A percentile compares a stretch with the other conserved stretches of the same genome.
Conservation (phyloP, 1,284 basidiomycete species). For the Malassezia yamatoensis region DNA sequence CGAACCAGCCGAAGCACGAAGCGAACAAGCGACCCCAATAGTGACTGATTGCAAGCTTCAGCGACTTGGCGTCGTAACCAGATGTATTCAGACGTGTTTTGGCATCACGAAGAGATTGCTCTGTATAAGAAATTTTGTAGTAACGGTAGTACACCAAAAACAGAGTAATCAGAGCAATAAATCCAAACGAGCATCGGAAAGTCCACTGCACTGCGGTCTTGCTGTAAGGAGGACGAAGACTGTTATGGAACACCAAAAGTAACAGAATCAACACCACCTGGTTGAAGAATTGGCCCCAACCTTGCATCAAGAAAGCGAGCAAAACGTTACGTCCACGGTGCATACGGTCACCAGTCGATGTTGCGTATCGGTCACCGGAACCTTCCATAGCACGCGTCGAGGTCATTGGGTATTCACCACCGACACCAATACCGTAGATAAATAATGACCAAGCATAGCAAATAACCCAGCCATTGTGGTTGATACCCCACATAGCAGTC, state of each 20-base stretch:
- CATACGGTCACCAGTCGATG: slow-evolving; percentile 52
- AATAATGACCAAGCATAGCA: slow-evolving; percentile 52
- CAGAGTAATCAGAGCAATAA: slow-evolving; percentile 52
- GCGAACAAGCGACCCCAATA: slow-evolving; percentile 53
- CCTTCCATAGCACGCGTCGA: slow-evolving; percentile 53
- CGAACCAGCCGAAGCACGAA: slow-evolving; percentile 53
- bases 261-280: slow-evolving; percentile 52
- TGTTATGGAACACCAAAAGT: slow-evolving; percentile 53
- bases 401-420: slow-evolving; percentile 55
- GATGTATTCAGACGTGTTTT: slow-evolving; percentile 51
- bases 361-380: slow-evolving; percentile 46
- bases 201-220: slow-evolving; percentile 52
- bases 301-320: slow-evolving; percentile 54
- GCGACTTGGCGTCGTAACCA: slow-evolving; percentile 52
- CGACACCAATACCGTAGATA: slow-evolving; percentile 52
- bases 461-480: slow-evolving; percentile 55
- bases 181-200: slow-evolving; percentile 54
- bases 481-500: slow-evolving; percentile 53
- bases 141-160: slow-evolving; percentile 55
- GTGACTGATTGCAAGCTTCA: slow-evolving; percentile 52
- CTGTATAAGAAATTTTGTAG: slow-evolving; percentile 50
- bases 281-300: slow-evolving; percentile 55
- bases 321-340: slow-evolving; percentile 55
- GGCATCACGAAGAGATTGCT: slow-evolving; percentile 48
- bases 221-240: slow-evolving; percentile 49